Evolutionary conservation across 176 grass and related monocot genomes (phyloP).

Genomic region (Bolboschoenus planiculmis): DNA sequence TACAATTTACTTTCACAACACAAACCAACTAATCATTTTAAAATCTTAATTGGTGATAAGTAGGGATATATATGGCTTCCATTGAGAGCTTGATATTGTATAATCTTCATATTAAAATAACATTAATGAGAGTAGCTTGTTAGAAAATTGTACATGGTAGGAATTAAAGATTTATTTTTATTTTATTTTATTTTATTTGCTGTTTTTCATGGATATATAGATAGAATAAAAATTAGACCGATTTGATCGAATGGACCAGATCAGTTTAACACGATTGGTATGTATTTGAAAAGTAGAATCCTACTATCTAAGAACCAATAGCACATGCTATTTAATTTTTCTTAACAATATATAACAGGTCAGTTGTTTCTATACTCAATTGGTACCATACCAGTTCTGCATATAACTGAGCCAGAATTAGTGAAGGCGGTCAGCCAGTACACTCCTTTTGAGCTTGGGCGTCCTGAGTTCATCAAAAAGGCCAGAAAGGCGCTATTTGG

Average conservation of each 20-base stretch:
- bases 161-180: too few relatives aligned
- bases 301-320: neutral
- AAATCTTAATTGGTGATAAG: too few relatives aligned
- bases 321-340: neutral
- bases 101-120: too few relatives aligned
- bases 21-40: too few relatives aligned
- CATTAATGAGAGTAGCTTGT: too few relatives aligned
- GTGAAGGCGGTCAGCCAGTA: constrained; percentile 55
- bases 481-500: constrained; percentile 53
- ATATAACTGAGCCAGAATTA: constrained; percentile 42
- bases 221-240: neutral
- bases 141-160: too few relatives aligned
- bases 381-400: constrained; percentile 46
- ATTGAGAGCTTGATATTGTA: too few relatives aligned
- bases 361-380: constrained; percentile 62
- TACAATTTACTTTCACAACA: too few relatives aligned
- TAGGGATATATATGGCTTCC: too few relatives aligned
- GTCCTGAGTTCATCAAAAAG: constrained; percentile 46
- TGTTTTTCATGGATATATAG: neutral
- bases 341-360: constrained; percentile 26
- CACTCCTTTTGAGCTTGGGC: constrained; percentile 62
- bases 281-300: neutral
- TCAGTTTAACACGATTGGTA: neutral
- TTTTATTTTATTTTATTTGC: too few relatives aligned
- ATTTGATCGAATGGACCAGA: neutral